Base-by-base conservation (phyloP, 495 filamentous ascomycete genomes). In the Jackrogersella minutella region DNA sequence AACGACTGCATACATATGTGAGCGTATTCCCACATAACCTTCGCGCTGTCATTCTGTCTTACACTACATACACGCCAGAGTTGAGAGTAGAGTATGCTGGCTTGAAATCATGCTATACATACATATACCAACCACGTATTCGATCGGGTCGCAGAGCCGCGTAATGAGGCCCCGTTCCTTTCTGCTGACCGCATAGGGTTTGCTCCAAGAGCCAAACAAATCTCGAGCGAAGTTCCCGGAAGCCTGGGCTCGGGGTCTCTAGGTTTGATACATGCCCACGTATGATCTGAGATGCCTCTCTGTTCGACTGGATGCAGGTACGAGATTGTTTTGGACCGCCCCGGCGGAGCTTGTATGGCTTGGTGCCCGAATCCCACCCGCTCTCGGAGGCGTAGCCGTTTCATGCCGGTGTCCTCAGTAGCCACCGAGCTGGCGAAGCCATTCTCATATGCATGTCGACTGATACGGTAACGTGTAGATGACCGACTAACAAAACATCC, bases 231-330 rank as follows among this genome's bases (percentile, higher is more conserved):
- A 44, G 24, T 11, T 52, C 37, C 58, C 58, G 49, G 28, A 50
- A 50, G 21, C 33, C n/a, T 31, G 57, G 58, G 46, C 43, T 62
- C 46, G 31, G 53, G 26, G 28, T 21, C 52, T 8, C 62, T 46
- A 19, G 41, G 49, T 41, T 28, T 17, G n/a, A 11, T 31, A 57
- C 28, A 44, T 13, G 44, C 22, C 22, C 5, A 47, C 19, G 21
- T 19, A 44, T 9, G 21, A 30, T 26, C 31, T 22, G 46, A 41
- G 52, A 40, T 44, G 41, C 49, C 55, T 40, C 58, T 17, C 21
- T 49, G 28, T 63, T 63, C 26, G 17, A 54, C 28, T n/a, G 37
- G 54, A 68, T 36, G 65, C 65, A 68, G 65, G 65, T 68, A 64
- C 65, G 28, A 41, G 21, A 33, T 36, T 58, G 40, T 47, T 22